Evolutionary conservation across 352 stramenopile genomes (phyloP), one percentile per base, ranked within the genome.

Genomic region (Phytophthora crassamura): DNA sequence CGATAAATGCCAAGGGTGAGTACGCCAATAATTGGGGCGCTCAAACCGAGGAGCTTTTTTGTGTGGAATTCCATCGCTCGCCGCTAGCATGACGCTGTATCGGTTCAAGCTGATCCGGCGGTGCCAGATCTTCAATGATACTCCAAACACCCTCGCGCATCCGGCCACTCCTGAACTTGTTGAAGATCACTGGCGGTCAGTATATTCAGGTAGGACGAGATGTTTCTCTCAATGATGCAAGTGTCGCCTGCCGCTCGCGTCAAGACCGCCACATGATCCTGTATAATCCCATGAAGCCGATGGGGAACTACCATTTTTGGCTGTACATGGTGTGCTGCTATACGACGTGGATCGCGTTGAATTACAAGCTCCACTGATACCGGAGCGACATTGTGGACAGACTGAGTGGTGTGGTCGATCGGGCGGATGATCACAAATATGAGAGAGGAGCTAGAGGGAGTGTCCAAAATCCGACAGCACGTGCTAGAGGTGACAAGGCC

Each of bases 211-310:
- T 35, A 5, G 22, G 42, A 8, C 33, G 42, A 18, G 20, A 34
- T 35, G 42, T 49, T 1, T 18, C 42, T 3, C 5, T 49, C 35
- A 20, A 49, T 20, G 42, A 49, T 14, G 42, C 42, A 8, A 49
- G 42, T 36, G 20, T 49, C 10, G 42, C 42, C 20, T 28, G 22
- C 22, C 22, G 22, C 22, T 28, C 22, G 22, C 22, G 42, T 15
- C 22, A 49, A 49, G 22, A 20, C 7, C 42, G 20, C 4, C 42
- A 49, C 11, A 5, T 36, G 11, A 20, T 50, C 11, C 20, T 50
- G 22, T 50, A 50, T 28, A 50, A 35, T 15, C 42, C 42, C 5
- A 35, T 8, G 10, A 50, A 50, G 22, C 42, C 42, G 8, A 50
- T 20, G 0, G 42, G 42, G 10, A 50, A 38, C 10, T 50, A 50